Percentiles rank a stretch among this genome's conserved stretches.
These are phyloP conservation scores for Arctostaphylos glauca DNA, from an alignment of 148 eudicot genomes.

Conservation along the genomic window DNA sequence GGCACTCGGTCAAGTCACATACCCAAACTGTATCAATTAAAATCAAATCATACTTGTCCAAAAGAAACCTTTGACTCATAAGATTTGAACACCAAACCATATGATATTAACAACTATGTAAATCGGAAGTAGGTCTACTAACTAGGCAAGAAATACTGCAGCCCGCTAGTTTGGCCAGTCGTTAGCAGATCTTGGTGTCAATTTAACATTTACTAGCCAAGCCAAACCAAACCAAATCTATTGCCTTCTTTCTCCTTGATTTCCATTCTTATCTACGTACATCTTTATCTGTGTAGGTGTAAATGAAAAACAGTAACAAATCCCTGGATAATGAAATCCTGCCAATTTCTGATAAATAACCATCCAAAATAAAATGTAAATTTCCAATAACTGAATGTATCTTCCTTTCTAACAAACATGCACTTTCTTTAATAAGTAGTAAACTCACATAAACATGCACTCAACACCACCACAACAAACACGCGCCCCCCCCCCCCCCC, in stretches of 20 bases:
- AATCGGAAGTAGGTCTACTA: too few species aligned
- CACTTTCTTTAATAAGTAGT: too few species aligned
- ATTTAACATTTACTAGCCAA: too few species aligned
- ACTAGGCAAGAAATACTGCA: not conserved
- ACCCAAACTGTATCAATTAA: too few species aligned
- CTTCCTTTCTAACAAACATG: not conserved
- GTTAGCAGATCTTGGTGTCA: not conserved
- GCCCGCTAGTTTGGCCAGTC: not conserved
- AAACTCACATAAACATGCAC: not conserved
- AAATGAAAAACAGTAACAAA: not conserved
- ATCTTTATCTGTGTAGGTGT: not conserved
- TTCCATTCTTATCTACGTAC: not conserved
- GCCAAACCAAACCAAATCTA: not conserved
- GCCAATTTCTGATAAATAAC: not conserved
- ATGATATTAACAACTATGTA: too few species aligned
- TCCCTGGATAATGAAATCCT: not conserved
- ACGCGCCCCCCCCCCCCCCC: too few species aligned
- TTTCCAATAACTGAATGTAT: not conserved
- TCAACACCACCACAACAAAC: too few species aligned
- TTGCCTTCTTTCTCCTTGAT: not conserved
- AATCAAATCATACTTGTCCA: too few species aligned
- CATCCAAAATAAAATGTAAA: not conserved
- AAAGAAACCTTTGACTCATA: too few species aligned
- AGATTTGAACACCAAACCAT: too few species aligned
- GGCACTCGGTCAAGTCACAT: too few species aligned